These are phyloP conservation scores for Sclerotinia glacialis DNA, from an alignment of 2,329 filamentous ascomycete species.

Conservation along the genomic window DNA sequence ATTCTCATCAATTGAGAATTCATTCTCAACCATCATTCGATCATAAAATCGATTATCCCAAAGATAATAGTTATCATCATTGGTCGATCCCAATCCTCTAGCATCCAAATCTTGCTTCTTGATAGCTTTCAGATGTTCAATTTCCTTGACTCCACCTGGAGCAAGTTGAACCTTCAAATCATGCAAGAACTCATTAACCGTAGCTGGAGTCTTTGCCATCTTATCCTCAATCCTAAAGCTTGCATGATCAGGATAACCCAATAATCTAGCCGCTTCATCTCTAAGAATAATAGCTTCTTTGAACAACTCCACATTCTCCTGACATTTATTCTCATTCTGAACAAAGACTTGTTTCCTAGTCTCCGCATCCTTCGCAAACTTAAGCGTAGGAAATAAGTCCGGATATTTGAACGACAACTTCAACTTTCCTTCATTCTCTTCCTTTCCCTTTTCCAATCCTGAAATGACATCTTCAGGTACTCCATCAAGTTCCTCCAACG, in stretches of 20 bases:
- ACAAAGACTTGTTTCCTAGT: conserved; percentile 68
- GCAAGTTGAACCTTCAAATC: conserved; percentile 66
- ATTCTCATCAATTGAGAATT: conserved; percentile 76
- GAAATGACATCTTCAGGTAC: conserved; percentile 69
- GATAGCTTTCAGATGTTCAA: conserved; percentile 65
- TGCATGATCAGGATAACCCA: conserved; percentile 76
- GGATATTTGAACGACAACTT: conserved; percentile 81
- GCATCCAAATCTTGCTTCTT: conserved; percentile 68
- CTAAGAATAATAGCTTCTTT: conserved; percentile 71
- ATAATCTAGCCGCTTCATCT: conserved; percentile 72
- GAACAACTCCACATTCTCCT: conserved; percentile 70
- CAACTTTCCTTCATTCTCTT: conserved; percentile 69
- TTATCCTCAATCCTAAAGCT: conserved; percentile 75
- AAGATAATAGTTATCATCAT: conserved; percentile 72
- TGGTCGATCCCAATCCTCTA: conserved; percentile 50
- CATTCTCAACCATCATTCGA: conserved; percentile 74
- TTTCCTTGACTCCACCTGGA: conserved; percentile 69
- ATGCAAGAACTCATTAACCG: conserved; percentile 68
- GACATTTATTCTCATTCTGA: conserved; percentile 71
- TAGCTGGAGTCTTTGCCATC: conserved; percentile 77
- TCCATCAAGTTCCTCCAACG: conserved; percentile 68
- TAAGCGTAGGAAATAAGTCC: conserved; percentile 73
- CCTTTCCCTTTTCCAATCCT: conserved; percentile 67
- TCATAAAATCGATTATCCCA: conserved; percentile 84
- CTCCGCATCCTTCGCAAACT: conserved; percentile 70